phyloP scores from a whole-genome alignment of 2,329 filamentous ascomycete species.

The Cladosporium phlei region DNA sequence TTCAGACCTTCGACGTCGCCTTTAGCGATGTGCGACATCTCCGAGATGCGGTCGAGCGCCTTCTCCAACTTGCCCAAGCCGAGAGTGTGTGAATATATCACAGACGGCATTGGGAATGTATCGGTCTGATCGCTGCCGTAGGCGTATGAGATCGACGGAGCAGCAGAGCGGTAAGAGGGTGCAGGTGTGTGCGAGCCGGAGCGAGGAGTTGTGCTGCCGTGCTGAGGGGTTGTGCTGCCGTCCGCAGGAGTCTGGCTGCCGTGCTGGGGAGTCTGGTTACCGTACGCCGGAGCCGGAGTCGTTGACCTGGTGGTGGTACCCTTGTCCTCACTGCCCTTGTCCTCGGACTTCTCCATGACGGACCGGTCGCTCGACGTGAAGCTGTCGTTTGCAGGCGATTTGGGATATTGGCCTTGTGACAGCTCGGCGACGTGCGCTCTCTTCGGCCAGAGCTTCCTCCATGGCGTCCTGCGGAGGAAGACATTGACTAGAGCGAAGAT shows the following conservation, averaged over 20 bases:
- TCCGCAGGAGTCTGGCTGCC: constrained; percentile 6
- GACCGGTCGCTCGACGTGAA: too few species aligned
- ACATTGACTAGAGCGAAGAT: constrained; percentile 26
- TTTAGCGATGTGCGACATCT: neutral
- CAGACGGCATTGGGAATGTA: too few species aligned
- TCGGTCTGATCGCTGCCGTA: too few species aligned
- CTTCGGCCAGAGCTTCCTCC: constrained; percentile 17
- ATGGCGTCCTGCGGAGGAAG: constrained; percentile 25
- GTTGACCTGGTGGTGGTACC: neutral
- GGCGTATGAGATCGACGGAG: constrained; percentile 1
- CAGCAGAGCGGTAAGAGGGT: constrained; percentile 9
- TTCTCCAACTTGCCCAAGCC: neutral
- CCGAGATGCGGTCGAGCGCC: neutral
- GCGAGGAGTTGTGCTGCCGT: constrained; percentile 7
- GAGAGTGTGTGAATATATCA: too few species aligned
- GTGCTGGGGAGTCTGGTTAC: constrained; percentile 14
- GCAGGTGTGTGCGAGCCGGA: constrained; percentile 12
- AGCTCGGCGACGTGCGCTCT: neutral
- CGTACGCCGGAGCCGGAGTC: neutral
- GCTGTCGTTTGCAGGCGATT: neutral
- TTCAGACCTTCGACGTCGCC: neutral
- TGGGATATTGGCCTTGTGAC: neutral
- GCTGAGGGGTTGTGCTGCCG: constrained; percentile 9
- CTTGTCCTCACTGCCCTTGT: neutral
- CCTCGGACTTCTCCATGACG: neutral